Evolutionary conservation across 371 early-diverging fungal genomes (phyloP).

Genomic region (Blastocladiella emersonii): DNA sequence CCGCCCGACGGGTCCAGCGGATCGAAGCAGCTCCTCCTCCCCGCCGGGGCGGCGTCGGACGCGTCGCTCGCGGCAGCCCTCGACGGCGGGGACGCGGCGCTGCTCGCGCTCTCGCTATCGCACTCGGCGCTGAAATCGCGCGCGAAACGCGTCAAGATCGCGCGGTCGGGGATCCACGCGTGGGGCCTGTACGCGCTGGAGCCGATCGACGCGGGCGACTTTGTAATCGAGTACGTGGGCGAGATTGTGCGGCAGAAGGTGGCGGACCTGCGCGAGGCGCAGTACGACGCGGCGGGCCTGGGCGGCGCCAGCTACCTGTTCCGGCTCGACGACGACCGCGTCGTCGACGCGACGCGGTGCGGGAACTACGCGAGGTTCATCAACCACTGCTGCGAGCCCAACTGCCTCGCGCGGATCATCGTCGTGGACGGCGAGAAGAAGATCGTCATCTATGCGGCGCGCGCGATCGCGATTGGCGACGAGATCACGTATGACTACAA

Average conservation of each 20-base stretch:
- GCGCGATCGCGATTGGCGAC: constrained; percentile 79
- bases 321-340: constrained; percentile 85
- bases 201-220: constrained; percentile 74
- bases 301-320: constrained; percentile 88
- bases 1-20: no score
- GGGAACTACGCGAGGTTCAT: constrained; percentile 91
- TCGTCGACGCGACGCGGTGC: constrained; percentile 95
- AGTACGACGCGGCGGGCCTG: constrained; percentile 80
- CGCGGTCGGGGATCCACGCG: constrained; percentile 82
- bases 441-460: constrained; percentile 84
- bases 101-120: no score
- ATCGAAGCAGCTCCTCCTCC: no score
- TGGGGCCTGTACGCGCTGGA: constrained; percentile 94
- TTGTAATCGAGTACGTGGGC: constrained; percentile 98
- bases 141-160: constrained; percentile 74
- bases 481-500: constrained; percentile 99
- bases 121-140: constrained; percentile 65
- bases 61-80: not conserved
- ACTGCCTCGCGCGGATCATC: constrained; percentile 88
- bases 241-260: constrained; percentile 90
- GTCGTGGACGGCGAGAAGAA: constrained; percentile 72
- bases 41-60: not conserved
- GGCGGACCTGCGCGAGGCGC: constrained; percentile 86
- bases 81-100: no score
- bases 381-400: constrained; percentile 49